phyloP scores from a whole-genome alignment of 805 yeast species.

The Kregervanrija delftensis region DNA sequence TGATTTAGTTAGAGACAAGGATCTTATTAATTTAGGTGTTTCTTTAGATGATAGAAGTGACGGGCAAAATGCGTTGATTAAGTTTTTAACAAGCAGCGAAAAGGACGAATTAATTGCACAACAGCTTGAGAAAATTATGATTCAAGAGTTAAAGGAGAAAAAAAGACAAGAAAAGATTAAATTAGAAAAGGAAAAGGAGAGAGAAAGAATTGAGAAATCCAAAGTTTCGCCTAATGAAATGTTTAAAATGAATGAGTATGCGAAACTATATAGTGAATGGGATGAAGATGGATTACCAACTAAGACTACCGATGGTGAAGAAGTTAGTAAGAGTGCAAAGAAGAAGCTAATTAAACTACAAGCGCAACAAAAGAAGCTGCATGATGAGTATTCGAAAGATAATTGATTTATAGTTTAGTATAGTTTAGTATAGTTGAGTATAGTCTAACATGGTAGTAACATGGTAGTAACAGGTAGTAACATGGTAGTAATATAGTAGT shows the following conservation, averaged over 20 bases:
- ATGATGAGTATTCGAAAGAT: slow-evolving; percentile 50
- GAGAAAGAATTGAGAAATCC: slow-evolving; percentile 59
- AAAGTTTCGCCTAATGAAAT: slow-evolving; percentile 62
- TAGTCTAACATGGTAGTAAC: no score
- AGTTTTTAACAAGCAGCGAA: slow-evolving; percentile 68
- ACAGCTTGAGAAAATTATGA: slow-evolving; percentile 51
- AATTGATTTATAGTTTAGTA: no score
- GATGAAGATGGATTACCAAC: slow-evolving; percentile 83
- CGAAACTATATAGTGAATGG: slow-evolving; percentile 54
- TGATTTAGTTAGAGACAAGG: slow-evolving; percentile 68
- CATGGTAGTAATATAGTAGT: no score
- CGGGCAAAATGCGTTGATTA: slow-evolving; percentile 74
- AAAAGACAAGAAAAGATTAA: slow-evolving; percentile 54
- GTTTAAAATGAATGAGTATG: slow-evolving; percentile 49
- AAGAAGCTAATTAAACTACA: slow-evolving; percentile 78
- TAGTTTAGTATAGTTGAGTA: no score
- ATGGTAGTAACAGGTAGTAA: no score
- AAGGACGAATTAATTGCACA: slow-evolving; percentile 53
- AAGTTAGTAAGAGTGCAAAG: slow-evolving; percentile 73
- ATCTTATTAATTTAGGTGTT: slow-evolving; percentile 68
- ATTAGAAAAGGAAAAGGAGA: slow-evolving; percentile 56
- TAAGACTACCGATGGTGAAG: slow-evolving; percentile 70
- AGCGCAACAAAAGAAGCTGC: slow-evolving; percentile 75
- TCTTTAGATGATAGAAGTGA: slow-evolving; percentile 83
- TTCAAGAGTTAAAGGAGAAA: slow-evolving; percentile 30